phyloP scores from a whole-genome alignment of 2,329 filamentous ascomycete genomes.

The Penicillium sp. region DNA sequence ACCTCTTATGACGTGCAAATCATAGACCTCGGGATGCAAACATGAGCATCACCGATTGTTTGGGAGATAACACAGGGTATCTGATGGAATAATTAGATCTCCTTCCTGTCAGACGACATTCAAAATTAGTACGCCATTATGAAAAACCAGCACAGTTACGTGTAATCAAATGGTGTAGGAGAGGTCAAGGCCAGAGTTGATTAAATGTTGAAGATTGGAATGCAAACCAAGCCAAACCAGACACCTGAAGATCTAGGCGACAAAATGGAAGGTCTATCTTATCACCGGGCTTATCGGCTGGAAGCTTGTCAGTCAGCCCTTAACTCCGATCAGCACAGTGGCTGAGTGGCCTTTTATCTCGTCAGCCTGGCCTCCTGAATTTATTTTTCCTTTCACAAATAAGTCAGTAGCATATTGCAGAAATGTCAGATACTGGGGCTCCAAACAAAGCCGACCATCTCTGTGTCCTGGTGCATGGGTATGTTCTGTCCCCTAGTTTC shows the following conservation, averaged over 20 bases:
- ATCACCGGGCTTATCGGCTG: not conserved
- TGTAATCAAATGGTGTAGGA: not conserved
- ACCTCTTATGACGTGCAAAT: not conserved
- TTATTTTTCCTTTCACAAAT: not conserved
- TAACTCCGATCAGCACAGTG: constrained; percentile 11
- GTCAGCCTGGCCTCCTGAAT: not conserved
- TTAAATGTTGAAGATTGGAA: not conserved
- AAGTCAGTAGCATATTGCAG: not conserved
- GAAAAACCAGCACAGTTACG: not conserved
- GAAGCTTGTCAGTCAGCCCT: not conserved
- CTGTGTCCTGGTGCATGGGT: constrained; percentile 64
- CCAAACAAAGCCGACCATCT: constrained; percentile 51
- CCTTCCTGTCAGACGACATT: not conserved
- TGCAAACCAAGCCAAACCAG: constrained; percentile 5
- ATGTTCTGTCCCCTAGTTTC: constrained; percentile 23
- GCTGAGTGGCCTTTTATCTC: not conserved
- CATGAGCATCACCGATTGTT: not conserved
- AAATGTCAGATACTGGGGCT: constrained; percentile 7
- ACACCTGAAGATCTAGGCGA: not conserved
- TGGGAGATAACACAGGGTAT: not conserved
- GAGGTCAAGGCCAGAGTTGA: not conserved
- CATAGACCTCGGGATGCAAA: not conserved
- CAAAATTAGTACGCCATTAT: not conserved
- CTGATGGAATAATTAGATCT: not conserved
- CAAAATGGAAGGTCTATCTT: not conserved